These are phyloP conservation scores for Claviceps humidiphila DNA, from an alignment of 2,329 filamentous ascomycete genomes.

Conservation along the genomic window DNA sequence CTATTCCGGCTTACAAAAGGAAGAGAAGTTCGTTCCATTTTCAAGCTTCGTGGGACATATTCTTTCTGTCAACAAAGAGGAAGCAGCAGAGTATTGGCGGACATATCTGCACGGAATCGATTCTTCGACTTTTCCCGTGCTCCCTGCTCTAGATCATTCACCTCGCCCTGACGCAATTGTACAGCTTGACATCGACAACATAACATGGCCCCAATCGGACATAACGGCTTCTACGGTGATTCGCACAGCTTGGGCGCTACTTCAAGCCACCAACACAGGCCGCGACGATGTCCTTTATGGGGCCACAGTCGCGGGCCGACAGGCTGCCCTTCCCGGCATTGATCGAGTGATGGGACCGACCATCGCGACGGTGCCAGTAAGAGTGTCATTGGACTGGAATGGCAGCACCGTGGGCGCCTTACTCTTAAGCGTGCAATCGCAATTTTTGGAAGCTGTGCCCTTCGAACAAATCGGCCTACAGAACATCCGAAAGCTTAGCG, in stretches of 20 bases:
- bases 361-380: constrained; percentile 29
- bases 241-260: constrained; percentile 33
- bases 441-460: constrained; percentile 8
- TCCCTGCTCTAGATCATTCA: constrained; percentile 29
- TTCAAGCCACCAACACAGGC: constrained; percentile 34
- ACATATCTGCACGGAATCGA: not conserved
- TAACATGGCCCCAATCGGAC: constrained; percentile 12
- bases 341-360: constrained; percentile 15
- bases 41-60: constrained; percentile 14
- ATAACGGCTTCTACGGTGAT: constrained; percentile 7
- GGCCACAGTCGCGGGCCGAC: constrained; percentile 27
- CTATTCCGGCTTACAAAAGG: constrained; percentile 1
- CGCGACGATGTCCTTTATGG: constrained; percentile 27
- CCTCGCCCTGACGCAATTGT: constrained; percentile 28
- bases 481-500: not conserved
- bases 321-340: constrained; percentile 9
- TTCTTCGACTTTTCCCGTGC: constrained; percentile 20
- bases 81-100: not conserved
- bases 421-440: constrained; percentile 4
- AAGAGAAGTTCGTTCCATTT: constrained; percentile 13
- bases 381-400: constrained; percentile 20
- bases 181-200: not conserved
- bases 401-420: constrained; percentile 5
- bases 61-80: not conserved
- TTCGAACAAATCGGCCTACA: constrained; percentile 8